A percentile compares a stretch with the other conserved stretches of the same genome.
phyloP scores from a whole-genome alignment of 2,329 filamentous ascomycete genomes.

The Dactylellina drechsleri region DNA sequence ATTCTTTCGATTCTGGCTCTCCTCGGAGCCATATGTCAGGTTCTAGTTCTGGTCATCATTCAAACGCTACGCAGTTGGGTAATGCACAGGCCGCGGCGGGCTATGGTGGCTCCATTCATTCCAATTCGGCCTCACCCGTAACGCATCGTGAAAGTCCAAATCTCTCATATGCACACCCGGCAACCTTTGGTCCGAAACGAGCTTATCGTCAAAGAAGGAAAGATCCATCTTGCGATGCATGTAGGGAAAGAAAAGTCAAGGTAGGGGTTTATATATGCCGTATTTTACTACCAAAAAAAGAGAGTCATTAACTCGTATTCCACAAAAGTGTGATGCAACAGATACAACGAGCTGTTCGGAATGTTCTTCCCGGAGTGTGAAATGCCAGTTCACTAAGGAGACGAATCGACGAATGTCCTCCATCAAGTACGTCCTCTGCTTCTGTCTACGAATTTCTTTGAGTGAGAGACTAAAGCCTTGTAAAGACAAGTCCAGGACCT shows the following conservation, averaged over 20 bases:
- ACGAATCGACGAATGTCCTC: conserved; percentile 99
- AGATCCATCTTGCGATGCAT: conserved; percentile 97
- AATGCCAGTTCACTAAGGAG: conserved; percentile 99
- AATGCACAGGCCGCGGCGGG: conserved; percentile 33
- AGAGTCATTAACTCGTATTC: conserved; percentile 25
- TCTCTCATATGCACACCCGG: conserved; percentile 51
- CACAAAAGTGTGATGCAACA: conserved; percentile 81
- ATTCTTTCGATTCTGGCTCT: conserved; percentile 53
- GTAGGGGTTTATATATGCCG: conserved; percentile 43
- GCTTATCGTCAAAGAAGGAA: conserved; percentile 95
- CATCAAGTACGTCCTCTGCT: conserved; percentile 74
- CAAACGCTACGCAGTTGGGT: conserved; percentile 26
- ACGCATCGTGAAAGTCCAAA: conserved; percentile 54
- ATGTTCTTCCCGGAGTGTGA: conserved; percentile 94
- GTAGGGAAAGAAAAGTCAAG: conserved; percentile 82
- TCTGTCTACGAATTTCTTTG: not conserved
- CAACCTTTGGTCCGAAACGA: conserved; percentile 69
- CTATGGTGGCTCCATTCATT: conserved; percentile 45
- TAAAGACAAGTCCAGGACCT: conserved; percentile 90
- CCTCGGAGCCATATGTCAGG: conserved; percentile 52
- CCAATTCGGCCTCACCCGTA: conserved; percentile 52
- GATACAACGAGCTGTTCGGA: conserved; percentile 97
- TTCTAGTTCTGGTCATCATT: conserved; percentile 49
- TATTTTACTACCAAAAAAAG: not conserved
- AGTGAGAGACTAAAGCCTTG: conserved; percentile 4